Base-by-base conservation (phyloP, 2,329 filamentous ascomycete genomes). In the Thermomyces lanuginosus region DNA sequence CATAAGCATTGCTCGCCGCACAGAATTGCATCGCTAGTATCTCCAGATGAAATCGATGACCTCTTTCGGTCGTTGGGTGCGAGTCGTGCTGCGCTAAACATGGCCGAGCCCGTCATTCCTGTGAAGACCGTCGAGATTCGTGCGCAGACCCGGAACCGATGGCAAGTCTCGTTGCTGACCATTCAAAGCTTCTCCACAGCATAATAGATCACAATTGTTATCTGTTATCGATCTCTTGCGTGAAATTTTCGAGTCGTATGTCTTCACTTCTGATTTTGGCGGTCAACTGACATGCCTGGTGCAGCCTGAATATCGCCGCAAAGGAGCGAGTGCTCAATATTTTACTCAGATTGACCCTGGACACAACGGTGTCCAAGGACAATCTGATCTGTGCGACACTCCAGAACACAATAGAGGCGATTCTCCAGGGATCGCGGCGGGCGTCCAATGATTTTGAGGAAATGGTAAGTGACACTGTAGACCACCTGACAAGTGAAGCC, bases 51-150 rank as follows among this genome's bases (percentile, higher is more conserved):
- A 25, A 44, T 66, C 7, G 41, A 67, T 26, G 44, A 53, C 4
- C 49, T 81, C 7, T 76, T 84, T 34, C 48, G 49, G 26, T 53
- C 52, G 9, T 44, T 82, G 4, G 74, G 75, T 3, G 72, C 69
- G 21, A 49, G 29, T 1, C 53, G 55, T 2, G 53, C 59, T 17
- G 60, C 63, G 20, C 49, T 66, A 9, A 49, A 46, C 22, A 16
- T 45, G 16, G 39, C 44, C 14, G 35, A 46, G 5, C 21, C 35
- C 10, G 34, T 55, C 21, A 17, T 39, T 4, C 45, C 51, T 21
- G 40, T n/a, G n/a, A 47, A 10, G 10, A 32, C 6, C 23, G 36
- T 9, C 28, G 30, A 16, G 13, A 29, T 19, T 22, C 21, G 8
- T 24, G 31, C 30, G 25, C 10, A 16, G 4, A n/a, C 13, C 8